Evolutionary conservation across 129 eudicot species (phyloP).

Genomic region (Calendula officinalis): DNA sequence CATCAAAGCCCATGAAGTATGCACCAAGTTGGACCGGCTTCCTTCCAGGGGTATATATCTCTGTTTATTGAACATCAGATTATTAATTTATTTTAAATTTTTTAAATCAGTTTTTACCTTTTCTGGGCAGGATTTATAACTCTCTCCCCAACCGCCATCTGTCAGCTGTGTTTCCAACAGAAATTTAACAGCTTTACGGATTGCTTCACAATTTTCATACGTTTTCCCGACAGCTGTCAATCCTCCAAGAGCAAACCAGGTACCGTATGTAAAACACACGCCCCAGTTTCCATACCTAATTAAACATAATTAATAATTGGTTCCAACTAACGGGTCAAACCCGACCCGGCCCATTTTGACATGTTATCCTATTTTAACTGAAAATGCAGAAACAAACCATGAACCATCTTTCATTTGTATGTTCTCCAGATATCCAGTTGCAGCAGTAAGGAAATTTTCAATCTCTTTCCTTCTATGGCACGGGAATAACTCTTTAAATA

Average conservation of each 20-base stretch:
- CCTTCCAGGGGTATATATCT: slow-evolving; percentile 66
- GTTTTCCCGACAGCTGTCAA: slow-evolving; percentile 65
- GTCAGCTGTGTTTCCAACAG: slow-evolving; percentile 48
- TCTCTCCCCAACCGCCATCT: slow-evolving; percentile 99
- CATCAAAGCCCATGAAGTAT: slow-evolving; percentile 92
- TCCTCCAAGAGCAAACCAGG: slow-evolving; percentile 85
- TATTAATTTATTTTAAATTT: background rate
- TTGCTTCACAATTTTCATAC: slow-evolving; percentile 51
- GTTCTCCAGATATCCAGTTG: slow-evolving; percentile 55
- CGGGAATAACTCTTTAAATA: slow-evolving; percentile 73
- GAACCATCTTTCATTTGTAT: slow-evolving; percentile 84
- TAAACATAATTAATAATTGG: background rate
- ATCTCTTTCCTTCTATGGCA: slow-evolving; percentile 66
- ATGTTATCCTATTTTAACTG: no score
- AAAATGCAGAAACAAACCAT: slow-evolving; percentile 62
- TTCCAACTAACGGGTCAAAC: background rate
- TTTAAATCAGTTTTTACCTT: slow-evolving; percentile 41
- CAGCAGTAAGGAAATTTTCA: slow-evolving; percentile 47
- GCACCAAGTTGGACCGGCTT: slow-evolving; percentile 66
- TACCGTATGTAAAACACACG: slow-evolving; percentile 75
- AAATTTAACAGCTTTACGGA: slow-evolving; percentile 60
- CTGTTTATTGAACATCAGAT: slow-evolving; percentile 30
- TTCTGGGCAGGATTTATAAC: slow-evolving; percentile 76
- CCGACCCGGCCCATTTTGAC: background rate
- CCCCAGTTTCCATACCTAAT: slow-evolving; percentile 92